Base-by-base conservation (phyloP, 805 yeast species). In the Kurtzmaniella fragi region DNA sequence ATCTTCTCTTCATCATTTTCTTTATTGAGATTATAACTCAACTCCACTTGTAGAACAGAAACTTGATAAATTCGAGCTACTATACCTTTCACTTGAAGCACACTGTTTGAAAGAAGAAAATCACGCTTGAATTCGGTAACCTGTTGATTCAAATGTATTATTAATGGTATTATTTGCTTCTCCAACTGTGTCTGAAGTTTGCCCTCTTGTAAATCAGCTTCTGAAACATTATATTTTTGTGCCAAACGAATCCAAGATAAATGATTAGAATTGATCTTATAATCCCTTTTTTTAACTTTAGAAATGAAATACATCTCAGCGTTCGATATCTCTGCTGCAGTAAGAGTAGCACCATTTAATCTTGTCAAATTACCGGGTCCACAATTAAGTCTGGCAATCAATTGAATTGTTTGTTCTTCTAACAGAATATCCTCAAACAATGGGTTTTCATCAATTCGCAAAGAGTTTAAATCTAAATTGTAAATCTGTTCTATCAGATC, bases 281-380 rank as follows among this genome's bases (percentile, higher is more conserved):
- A 47, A 5, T 57, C 53, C 1, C 57, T 57, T 13, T 42, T 42
- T n/a, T 49, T 52, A 0, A 84, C 75, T 43, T 69, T 69, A 4
- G 79, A 67, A 23, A 84, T 62, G 43, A 84, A 79, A 52, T 74
- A 86, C 4, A 84, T 53, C 54, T 88, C 95, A 1, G 85, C 82
- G 46, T 81, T 84, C 5, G 42, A 46, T 13, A 88, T 65, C 35
- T 80, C 84, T 2, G 59, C 67, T 0, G 33, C 40, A 2, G 62
- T 52, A 7, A 86, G 59, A 0, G 28, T 37, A 0, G 79, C 69
- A 1, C 95, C 95, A 50, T 89, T 80, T 11, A 88, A 57, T 17
- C 57, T 60, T 1, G 9, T 25, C n/a, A 16, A 7, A 5, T 28
- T 25, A 6, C 27, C 30, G 3, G 30, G 15, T 3, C 39, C 34